phyloP scores from a whole-genome alignment of 805 yeast species.

The Schwanniomyces vanrijiae region DNA sequence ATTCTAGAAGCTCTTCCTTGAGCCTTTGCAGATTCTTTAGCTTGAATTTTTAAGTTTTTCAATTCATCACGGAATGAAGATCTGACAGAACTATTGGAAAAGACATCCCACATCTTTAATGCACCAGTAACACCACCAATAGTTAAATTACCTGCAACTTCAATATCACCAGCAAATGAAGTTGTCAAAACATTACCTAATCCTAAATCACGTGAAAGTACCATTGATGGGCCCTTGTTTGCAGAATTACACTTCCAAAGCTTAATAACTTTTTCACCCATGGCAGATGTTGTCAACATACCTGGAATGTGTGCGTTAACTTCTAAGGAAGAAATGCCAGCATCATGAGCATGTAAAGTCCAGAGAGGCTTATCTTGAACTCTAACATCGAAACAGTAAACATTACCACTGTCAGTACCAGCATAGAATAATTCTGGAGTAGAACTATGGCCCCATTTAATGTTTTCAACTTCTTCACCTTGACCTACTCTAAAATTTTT shows the following conservation, averaged over 20 bases:
- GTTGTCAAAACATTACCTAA: constrained; percentile 88
- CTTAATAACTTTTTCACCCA: constrained; percentile 85
- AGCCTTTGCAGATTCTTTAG: constrained; percentile 55
- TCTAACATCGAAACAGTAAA: constrained; percentile 83
- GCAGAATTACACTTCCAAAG: constrained; percentile 74
- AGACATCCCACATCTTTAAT: constrained; percentile 89
- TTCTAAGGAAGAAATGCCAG: constrained; percentile 83
- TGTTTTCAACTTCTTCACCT: constrained; percentile 83
- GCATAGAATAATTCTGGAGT: constrained; percentile 61
- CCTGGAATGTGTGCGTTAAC: constrained; percentile 68
- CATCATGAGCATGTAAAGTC: constrained; percentile 96
- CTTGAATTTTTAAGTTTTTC: constrained; percentile 50
- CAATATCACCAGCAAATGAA: constrained; percentile 83
- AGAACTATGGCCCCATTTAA: constrained; percentile 63
- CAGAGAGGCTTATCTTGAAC: constrained; percentile 70
- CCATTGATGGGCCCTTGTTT: constrained; percentile 72
- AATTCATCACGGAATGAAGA: constrained; percentile 62
- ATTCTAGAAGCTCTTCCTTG: constrained; percentile 68
- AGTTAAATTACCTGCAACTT: constrained; percentile 78
- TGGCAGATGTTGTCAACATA: constrained; percentile 80
- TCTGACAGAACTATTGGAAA: constrained; percentile 79
- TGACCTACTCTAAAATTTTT: constrained; percentile 61
- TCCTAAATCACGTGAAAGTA: constrained; percentile 86
- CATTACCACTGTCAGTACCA: constrained; percentile 89
- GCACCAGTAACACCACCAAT: constrained; percentile 87